phyloP scores from a whole-genome alignment of 140 eudicot species.

The Anethum foeniculum region DNA sequence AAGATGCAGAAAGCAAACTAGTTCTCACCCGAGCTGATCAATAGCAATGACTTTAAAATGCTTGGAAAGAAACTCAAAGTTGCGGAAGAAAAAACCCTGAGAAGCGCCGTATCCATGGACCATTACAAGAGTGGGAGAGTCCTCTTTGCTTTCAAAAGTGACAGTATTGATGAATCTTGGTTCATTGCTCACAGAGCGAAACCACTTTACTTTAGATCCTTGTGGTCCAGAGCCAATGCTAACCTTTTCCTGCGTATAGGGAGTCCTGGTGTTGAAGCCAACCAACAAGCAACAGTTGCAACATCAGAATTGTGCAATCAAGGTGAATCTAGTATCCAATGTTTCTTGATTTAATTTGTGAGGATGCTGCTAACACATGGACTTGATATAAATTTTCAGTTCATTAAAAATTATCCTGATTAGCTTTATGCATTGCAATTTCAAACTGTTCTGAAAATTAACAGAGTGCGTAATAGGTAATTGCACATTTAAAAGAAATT shows the following conservation, averaged over 20 bases:
- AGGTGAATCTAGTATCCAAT: not conserved
- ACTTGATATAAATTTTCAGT: not conserved
- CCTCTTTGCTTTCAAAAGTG: conserved; percentile 72
- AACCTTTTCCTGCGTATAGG: conserved; percentile 57
- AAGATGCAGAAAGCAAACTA: not conserved
- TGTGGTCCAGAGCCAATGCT: conserved; percentile 90
- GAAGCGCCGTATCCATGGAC: conserved; percentile 95
- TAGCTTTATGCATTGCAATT: not conserved
- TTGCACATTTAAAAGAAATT: too few species aligned
- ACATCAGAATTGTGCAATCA: not conserved
- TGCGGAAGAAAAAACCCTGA: conserved; percentile 82
- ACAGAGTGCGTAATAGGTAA: not conserved
- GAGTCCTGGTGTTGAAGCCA: conserved; percentile 45
- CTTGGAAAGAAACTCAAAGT: conserved; percentile 68
- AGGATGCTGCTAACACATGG: not conserved
- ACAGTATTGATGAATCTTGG: conserved; percentile 77
- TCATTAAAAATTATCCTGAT: not conserved
- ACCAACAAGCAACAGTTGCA: conserved; percentile 2
- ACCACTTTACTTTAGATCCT: conserved; percentile 73
- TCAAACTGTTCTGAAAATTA: not conserved
- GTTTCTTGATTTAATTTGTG: not conserved
- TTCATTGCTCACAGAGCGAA: conserved; percentile 68
- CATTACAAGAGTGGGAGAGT: conserved; percentile 80
- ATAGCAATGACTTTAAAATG: conserved; percentile 80
- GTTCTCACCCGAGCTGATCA: conserved; percentile 83